Conservation (phyloP, 2,329 filamentous ascomycete species). For the Dothiorella sarmentorum region DNA sequence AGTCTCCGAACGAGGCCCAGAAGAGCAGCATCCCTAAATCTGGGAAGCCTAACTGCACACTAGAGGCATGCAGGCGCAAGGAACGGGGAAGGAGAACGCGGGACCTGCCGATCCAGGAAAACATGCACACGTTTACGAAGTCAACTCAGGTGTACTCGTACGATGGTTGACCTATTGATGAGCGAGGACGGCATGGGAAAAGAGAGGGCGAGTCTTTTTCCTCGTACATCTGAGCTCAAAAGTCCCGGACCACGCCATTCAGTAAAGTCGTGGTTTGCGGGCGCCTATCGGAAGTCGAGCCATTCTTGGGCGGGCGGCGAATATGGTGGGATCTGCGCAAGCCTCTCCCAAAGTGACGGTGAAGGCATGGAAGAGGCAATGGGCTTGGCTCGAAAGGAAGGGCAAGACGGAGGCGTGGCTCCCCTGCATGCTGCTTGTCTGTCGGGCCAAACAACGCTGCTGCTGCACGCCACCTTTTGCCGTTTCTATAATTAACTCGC, state of each 20-base stretch:
- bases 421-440: no score
- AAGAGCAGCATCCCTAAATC: no score
- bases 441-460: no score
- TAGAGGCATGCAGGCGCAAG: not conserved
- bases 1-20: not conserved
- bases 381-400: no score
- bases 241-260: not conserved
- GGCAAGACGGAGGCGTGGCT: not conserved
- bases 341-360: slow-evolving; percentile 1
- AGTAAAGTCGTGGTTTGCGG: not conserved
- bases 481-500: not conserved
- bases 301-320: not conserved
- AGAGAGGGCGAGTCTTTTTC: no score
- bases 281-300: slow-evolving; percentile 1
- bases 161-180: no score
- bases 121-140: no score
- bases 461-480: no score
- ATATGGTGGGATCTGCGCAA: not conserved
- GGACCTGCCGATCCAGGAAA: not conserved
- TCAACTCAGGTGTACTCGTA: no score
- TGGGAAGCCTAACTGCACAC: not conserved
- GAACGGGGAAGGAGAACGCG: not conserved
- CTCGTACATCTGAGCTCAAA: slow-evolving; percentile 6
- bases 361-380: not conserved
- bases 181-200: no score